These are phyloP conservation scores for Aphanoascus verrucosus DNA, from an alignment of 2,329 filamentous ascomycete genomes.

Conservation along the genomic window DNA sequence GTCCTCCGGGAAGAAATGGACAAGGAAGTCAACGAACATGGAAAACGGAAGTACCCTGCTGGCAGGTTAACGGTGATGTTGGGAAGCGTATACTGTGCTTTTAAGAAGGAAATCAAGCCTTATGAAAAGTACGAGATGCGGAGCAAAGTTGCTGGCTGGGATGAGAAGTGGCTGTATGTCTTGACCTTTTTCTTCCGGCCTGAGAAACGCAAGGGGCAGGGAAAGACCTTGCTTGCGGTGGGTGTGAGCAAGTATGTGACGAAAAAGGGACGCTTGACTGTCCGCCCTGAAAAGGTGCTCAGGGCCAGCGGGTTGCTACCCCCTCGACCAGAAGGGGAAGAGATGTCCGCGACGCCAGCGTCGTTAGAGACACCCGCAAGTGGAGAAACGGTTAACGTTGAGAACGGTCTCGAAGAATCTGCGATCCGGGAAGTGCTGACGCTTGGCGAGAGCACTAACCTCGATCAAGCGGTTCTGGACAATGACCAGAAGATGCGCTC, in stretches of 20 bases:
- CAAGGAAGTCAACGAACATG: constrained; percentile 36
- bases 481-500: constrained; percentile 22
- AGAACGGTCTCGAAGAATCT: constrained; percentile 27
- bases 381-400: constrained; percentile 26
- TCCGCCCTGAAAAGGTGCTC: constrained; percentile 69
- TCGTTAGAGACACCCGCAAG: constrained; percentile 14
- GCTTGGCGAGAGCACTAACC: constrained; percentile 24
- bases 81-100: constrained; percentile 62
- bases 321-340: constrained; percentile 50
- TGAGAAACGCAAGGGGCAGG: constrained; percentile 37
- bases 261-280: constrained; percentile 70
- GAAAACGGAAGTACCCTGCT: constrained; percentile 36
- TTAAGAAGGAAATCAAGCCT: constrained; percentile 61
- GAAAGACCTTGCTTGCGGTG: constrained; percentile 59
- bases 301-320: constrained; percentile 64
- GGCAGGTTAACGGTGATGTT: constrained; percentile 51
- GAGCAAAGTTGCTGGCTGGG: constrained; percentile 60
- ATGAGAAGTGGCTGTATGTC: constrained; percentile 72
- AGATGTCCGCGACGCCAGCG: constrained; percentile 26
- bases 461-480: constrained; percentile 22
- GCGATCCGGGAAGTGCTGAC: constrained; percentile 30
- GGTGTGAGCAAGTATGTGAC: constrained; percentile 72
- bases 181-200: constrained; percentile 59
- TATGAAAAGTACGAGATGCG: constrained; percentile 64
- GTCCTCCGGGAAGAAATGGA: constrained; percentile 44